A percentile compares a stretch with the other conserved stretches of the same genome.
Evolutionary conservation across 2,329 filamentous ascomycete genomes (phyloP).

Genomic region (Huntiella moniliformis): DNA sequence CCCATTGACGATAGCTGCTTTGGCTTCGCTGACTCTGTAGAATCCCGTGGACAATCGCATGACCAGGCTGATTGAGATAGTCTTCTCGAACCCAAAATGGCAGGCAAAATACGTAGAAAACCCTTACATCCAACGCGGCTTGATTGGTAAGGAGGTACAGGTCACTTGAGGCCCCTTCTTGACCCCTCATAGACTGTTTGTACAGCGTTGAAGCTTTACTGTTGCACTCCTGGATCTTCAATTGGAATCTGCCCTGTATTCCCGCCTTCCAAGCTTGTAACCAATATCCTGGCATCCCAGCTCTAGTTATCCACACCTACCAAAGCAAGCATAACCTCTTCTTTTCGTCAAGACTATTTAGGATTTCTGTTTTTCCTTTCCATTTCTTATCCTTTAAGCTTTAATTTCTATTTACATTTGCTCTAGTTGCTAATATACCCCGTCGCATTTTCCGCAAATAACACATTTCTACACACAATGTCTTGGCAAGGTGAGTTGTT

Average conservation of each 20-base stretch:
- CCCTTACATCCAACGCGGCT: too few relatives aligned
- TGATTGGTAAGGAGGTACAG: too few relatives aligned
- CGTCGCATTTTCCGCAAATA: conserved; percentile 10
- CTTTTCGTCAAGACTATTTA: conserved; percentile 1
- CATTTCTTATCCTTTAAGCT: conserved; percentile 2
- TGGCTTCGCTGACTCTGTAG: too few relatives aligned
- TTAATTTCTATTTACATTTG: not conserved
- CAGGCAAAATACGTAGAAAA: too few relatives aligned
- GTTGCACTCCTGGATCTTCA: not conserved
- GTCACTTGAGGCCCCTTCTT: too few relatives aligned
- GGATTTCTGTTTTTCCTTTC: conserved; percentile 1
- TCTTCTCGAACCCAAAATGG: too few relatives aligned
- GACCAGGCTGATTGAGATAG: too few relatives aligned
- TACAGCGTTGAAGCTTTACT: too few relatives aligned
- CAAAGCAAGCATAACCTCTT: conserved; percentile 6
- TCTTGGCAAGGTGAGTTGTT: conserved; percentile 50
- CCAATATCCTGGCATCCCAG: conserved; percentile 4
- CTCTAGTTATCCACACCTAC: not conserved
- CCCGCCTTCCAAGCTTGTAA: conserved; percentile 3
- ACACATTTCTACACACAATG: conserved; percentile 24
- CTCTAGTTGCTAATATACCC: not conserved
- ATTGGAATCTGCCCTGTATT: conserved; percentile 2
- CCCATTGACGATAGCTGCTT: too few relatives aligned
- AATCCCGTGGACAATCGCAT: too few relatives aligned
- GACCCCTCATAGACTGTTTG: too few relatives aligned